Conservation (phyloP, 495 filamentous ascomycete genomes). For the Venustampulla echinocandica region DNA sequence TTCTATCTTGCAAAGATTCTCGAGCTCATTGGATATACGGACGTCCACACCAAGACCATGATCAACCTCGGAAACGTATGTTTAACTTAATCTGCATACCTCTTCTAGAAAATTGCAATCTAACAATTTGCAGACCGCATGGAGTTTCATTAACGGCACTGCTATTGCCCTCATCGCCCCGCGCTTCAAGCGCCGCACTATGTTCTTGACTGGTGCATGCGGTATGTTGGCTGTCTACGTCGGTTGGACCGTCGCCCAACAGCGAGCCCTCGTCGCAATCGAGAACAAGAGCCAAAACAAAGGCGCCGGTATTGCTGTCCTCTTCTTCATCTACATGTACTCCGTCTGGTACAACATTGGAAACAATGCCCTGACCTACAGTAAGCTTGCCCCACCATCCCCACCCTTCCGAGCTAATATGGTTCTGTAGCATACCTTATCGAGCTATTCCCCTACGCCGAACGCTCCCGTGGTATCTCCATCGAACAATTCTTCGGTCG, state of each 20-base stretch:
- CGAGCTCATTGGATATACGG: conserved; percentile 12
- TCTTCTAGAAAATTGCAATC: background rate
- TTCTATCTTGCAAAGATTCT: conserved; percentile 15
- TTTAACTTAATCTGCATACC: background rate
- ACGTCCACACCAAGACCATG: conserved; percentile 6
- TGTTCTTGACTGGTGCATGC: conserved; percentile 44
- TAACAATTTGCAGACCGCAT: conserved; percentile 28
- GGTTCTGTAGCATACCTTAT: conserved; percentile 46
- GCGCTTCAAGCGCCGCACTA: conserved; percentile 46
- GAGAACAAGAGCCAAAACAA: conserved; percentile 26
- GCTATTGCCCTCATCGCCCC: conserved; percentile 46
- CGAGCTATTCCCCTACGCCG: conserved; percentile 55
- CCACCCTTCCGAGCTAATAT: background rate
- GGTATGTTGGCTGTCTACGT: conserved; percentile 44
- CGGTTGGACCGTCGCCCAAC: conserved; percentile 42
- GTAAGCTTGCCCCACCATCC: background rate
- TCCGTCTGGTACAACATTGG: conserved; percentile 58
- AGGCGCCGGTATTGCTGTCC: conserved; percentile 13
- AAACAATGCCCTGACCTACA: conserved; percentile 54
- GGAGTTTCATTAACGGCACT: conserved; percentile 46
- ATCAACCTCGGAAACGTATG: conserved; percentile 29
- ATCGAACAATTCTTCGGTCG: conserved; percentile 56
- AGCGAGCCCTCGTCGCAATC: conserved; percentile 13
- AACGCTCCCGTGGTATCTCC: conserved; percentile 52
- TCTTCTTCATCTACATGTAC: conserved; percentile 58